These are phyloP conservation scores for Carallia brachiata DNA, from an alignment of 345 rosid species.

Conservation along the genomic window DNA sequence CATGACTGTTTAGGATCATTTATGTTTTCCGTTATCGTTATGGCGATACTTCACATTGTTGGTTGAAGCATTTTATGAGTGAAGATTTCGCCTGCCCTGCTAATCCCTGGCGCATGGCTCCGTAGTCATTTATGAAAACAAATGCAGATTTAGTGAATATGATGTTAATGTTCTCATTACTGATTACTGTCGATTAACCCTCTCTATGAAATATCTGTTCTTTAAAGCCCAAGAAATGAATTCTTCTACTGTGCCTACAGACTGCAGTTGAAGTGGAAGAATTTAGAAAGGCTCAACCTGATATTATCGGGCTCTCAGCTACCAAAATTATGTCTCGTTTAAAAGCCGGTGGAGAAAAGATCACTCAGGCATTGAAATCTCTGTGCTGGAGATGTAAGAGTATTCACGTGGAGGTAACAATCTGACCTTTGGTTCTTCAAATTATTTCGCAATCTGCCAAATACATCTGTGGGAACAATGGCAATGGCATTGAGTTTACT, in stretches of 20 bases:
- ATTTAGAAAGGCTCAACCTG: constrained; percentile 68
- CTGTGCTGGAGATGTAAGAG: constrained; percentile 80
- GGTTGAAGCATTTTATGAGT: no score
- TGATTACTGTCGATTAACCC: no score
- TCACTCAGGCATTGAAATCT: constrained; percentile 63
- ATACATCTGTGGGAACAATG: background rate
- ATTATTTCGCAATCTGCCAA: background rate
- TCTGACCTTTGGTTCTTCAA: constrained; percentile 8
- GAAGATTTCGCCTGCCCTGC: no score
- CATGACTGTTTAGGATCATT: no score
- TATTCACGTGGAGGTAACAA: constrained; percentile 82
- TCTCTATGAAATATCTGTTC: background rate
- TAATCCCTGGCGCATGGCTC: no score
- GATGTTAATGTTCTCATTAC: no score
- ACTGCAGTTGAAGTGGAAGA: constrained; percentile 74
- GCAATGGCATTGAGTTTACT: background rate
- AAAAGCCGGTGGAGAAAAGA: constrained; percentile 67
- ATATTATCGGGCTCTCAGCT: constrained; percentile 70
- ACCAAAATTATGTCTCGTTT: constrained; percentile 62
- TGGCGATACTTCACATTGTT: no score
- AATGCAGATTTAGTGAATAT: no score
- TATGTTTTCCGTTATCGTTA: no score
- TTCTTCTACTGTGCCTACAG: constrained; percentile 38
- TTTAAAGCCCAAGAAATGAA: constrained; percentile 22
- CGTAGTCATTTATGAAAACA: no score